Base-by-base conservation (phyloP, 1,284 basidiomycete species). In the Phellinidium pouzarii region DNA sequence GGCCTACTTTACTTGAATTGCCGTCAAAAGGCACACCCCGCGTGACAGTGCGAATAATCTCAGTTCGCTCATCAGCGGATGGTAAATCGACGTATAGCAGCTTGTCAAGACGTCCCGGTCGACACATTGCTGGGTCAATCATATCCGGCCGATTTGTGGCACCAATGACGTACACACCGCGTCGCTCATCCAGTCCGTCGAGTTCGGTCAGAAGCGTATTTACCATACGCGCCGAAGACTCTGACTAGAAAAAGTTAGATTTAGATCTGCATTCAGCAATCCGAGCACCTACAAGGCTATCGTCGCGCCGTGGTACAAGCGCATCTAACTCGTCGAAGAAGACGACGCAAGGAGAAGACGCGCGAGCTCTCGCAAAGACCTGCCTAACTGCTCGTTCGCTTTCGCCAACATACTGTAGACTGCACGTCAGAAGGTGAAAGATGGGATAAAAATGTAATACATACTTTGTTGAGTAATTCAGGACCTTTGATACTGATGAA, bases 91-190 rank as follows among this genome's bases (percentile, higher is more conserved):
- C 94, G 64, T 97, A 99, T 25, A 99, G 78, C 5, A 98, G 78
- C 68, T 97, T 98, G 74, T 99, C 95, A 11, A 99, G 78, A 2
- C 95, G 82, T 0, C 95, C 95, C 0, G 95, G 95, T 14, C 94
- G 87, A 52, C 94, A 92, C 94, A 98, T 97, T 3, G 95, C 95
- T 0, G 95, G 95, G 65, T 98, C 95, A 59, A 98, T 94, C 84
- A 98, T 97, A 71, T 98, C 95, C 0, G 95, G 95, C n/a, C 95
- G 77, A 69, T 99, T 98, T 3, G 95, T 99, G 1, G 95, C 95
- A 0, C 88, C 95, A 59, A 98, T 94, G 23, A 98, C 94, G 64
- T 95, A 97, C 50, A 98, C 94, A 47, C 83, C 80, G 65, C 91
- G 94, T 55, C 94, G 82, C 0, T 85, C 76, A 60, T 96, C 92